Conservation (phyloP, 805 yeast genomes). For the Saccharomycopsis babjevae region DNA sequence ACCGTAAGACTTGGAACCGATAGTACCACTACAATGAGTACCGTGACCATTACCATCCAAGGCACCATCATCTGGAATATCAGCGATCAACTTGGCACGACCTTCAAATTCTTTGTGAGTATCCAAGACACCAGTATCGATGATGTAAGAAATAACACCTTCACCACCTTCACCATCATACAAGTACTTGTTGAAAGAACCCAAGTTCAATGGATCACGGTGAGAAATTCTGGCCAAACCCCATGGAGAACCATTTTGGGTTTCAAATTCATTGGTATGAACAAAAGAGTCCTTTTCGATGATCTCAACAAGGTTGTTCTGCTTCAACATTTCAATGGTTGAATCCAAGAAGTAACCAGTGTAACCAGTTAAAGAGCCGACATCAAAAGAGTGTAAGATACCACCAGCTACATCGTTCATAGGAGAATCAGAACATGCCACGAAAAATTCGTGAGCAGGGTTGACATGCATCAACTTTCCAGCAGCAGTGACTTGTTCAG, state of each 20-base stretch:
- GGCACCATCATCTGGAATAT: conserved; percentile 41
- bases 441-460: conserved; percentile 32
- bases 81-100: conserved; percentile 52
- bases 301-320: conserved; percentile 52
- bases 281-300: conserved; percentile 56
- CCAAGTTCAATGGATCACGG: conserved; percentile 49
- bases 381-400: conserved; percentile 33
- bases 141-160: conserved; percentile 47
- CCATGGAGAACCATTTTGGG: conserved; percentile 64
- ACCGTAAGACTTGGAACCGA: conserved; percentile 48
- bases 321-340: conserved; percentile 63
- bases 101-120: conserved; percentile 50
- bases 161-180: conserved; percentile 51
- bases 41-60: conserved; percentile 55
- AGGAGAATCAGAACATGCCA: conserved; percentile 22
- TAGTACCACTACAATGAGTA: conserved; percentile 59
- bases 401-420: conserved; percentile 17
- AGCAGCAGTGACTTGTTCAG: conserved; percentile 38
- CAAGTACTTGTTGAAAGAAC: conserved; percentile 48
- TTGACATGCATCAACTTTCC: conserved; percentile 28
- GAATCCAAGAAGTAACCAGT: conserved; percentile 73
- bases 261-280: conserved; percentile 36
- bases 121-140: conserved; percentile 46
- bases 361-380: conserved; percentile 62
- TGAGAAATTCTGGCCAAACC: conserved; percentile 64